phyloP scores from a whole-genome alignment of 2,329 filamentous ascomycete genomes.

The Penicillium sp. region DNA sequence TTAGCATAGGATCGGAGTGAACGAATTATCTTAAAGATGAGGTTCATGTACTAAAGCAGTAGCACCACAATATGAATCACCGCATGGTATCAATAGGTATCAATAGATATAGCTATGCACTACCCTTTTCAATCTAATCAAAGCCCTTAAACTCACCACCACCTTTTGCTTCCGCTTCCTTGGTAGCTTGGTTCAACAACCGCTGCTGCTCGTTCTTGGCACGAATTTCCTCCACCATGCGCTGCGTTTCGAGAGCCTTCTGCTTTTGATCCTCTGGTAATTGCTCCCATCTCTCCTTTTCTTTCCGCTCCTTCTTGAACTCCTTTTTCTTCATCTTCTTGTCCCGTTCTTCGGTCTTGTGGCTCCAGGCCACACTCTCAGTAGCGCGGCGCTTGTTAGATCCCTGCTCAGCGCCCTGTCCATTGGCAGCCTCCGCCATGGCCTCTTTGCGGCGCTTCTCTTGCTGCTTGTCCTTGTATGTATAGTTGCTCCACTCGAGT shows the following conservation, averaged over 20 bases:
- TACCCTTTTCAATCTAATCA: conserved; percentile 31
- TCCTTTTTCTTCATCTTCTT: conserved; percentile 62
- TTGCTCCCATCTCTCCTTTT: conserved; percentile 60
- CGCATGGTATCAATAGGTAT: conserved; percentile 1
- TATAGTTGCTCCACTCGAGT: conserved; percentile 63
- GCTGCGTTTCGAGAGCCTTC: conserved; percentile 62
- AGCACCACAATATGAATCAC: background rate
- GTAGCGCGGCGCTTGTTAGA: conserved; percentile 54
- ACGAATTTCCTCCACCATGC: conserved; percentile 64
- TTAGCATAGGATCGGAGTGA: background rate
- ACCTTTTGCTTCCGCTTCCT: conserved; percentile 17
- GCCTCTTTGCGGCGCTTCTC: conserved; percentile 64
- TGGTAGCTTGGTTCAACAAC: conserved; percentile 17
- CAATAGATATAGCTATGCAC: background rate
- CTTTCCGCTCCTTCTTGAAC: conserved; percentile 62
- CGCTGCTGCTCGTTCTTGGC: conserved; percentile 50
- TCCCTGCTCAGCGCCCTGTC: conserved; percentile 35
- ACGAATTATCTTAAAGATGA: background rate
- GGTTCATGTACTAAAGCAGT: background rate
- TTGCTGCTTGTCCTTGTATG: conserved; percentile 69
- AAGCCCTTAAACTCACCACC: conserved; percentile 60
- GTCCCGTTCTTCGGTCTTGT: conserved; percentile 65
- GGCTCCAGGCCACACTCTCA: conserved; percentile 70
- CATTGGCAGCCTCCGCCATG: conserved; percentile 49
- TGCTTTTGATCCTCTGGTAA: conserved; percentile 71